Percentiles rank a stretch among this genome's conserved stretches.
Conservation (phyloP, 2,329 filamentous ascomycete species). For the Aspergillus cejpii region DNA sequence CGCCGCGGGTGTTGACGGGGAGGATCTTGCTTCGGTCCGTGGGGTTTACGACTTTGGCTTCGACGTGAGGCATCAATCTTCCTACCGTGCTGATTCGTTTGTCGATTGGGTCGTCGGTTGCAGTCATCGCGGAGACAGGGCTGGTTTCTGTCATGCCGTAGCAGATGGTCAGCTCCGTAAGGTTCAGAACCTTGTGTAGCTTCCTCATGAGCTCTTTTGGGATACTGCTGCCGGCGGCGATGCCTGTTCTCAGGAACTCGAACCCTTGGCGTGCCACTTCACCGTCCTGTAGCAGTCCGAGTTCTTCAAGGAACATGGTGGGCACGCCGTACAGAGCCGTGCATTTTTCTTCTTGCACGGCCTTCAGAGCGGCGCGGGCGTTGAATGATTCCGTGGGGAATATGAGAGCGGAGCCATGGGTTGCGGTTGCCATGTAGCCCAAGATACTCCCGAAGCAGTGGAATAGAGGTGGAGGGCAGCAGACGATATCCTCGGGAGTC, state of each 20-base stretch:
- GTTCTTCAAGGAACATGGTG: slow-evolving; percentile 88
- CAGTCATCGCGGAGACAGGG: slow-evolving; percentile 67
- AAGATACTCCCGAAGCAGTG: slow-evolving; percentile 83
- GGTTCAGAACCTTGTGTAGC: slow-evolving; percentile 65
- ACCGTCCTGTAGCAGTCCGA: slow-evolving; percentile 63
- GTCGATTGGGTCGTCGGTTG: slow-evolving; percentile 64
- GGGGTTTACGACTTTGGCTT: slow-evolving; percentile 69
- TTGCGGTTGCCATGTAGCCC: slow-evolving; percentile 93
- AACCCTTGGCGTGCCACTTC: slow-evolving; percentile 49
- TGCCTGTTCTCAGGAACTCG: slow-evolving; percentile 71
- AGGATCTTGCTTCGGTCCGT: slow-evolving; percentile 54
- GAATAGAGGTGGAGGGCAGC: slow-evolving; percentile 54
- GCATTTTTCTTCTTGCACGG: slow-evolving; percentile 56
- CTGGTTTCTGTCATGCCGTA: slow-evolving; percentile 95
- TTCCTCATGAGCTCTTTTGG: slow-evolving; percentile 63
- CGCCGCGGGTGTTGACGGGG: slow-evolving; percentile 62
- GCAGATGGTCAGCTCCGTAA: slow-evolving; percentile 81
- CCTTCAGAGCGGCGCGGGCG: slow-evolving; percentile 61
- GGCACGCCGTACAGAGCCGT: slow-evolving; percentile 80
- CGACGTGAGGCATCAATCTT: slow-evolving; percentile 73
- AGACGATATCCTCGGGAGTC: slow-evolving; percentile 61
- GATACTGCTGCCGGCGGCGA: slow-evolving; percentile 80
- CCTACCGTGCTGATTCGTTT: slow-evolving; percentile 73
- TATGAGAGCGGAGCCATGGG: slow-evolving; percentile 69
- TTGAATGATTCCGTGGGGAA: slow-evolving; percentile 86